Base-by-base conservation (phyloP, 495 filamentous ascomycete genomes). In the Copromyces sp. region DNA sequence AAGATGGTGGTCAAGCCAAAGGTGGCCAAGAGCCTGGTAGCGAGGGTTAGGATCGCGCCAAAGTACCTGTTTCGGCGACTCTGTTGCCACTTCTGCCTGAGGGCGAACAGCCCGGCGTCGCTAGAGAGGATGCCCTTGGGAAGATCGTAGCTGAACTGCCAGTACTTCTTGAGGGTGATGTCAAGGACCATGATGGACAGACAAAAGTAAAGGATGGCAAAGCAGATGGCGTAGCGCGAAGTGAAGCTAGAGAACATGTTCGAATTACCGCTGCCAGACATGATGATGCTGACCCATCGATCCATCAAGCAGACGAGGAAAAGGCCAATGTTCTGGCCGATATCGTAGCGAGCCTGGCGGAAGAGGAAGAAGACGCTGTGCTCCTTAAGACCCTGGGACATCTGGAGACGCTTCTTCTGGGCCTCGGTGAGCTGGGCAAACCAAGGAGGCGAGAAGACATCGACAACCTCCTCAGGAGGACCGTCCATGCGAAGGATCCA, bases 291-390 rank as follows among this genome's bases (percentile, higher is more conserved):
- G 38, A 80, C 77, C 78, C 78, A 80, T 4, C 78, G 74, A 69
- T 80, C 78, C 74, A 80, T 75, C 29, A 80, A 44, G 14, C 77
- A 76, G 20, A 79, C 73, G 37, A 80, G 71, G 69, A 80, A 80
- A 11, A 80, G 75, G 6, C 74, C 78, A 29, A 80, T 61, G 53
- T 77, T 80, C 39, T 78, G 76, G 3, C 74, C 75, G 12, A 79
- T 75, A 61, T 80, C 77, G 29, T 73, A 74, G 9, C 72, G 69
- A 20, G 76, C 71, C 39, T 76, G 73, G 3, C 78, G 78, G 45
- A 76, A 80, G 5, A 80, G 74, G 73, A 79, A 72, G n/a, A 79
- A 78, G 9, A 75, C 72, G 74, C 72, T 80, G 68, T 80, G 78
- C 68, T 80, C 78, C 61, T 80, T 80, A 59, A 80, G 61, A 8